Percentiles rank a stretch among this genome's conserved stretches.
phyloP scores from a whole-genome alignment of 257 asterid genomes.

The Salvia miltiorrhiza region DNA sequence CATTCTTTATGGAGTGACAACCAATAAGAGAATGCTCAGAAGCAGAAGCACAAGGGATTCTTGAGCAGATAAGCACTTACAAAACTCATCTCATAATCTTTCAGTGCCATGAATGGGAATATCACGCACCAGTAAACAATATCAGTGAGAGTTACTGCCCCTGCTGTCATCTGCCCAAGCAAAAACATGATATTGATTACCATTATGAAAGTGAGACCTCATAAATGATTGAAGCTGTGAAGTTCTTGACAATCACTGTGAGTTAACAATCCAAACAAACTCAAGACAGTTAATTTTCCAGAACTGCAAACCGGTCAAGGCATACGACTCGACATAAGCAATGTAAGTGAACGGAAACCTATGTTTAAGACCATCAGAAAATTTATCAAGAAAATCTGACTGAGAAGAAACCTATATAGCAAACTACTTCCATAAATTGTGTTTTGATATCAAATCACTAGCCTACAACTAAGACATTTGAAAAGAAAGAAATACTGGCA shows the following conservation, averaged over 20 bases:
- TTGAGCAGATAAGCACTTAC: slow-evolving; percentile 55
- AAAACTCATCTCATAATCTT: slow-evolving; percentile 64
- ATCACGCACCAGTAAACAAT: slow-evolving; percentile 72
- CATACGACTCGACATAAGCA: background rate
- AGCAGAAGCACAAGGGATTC: slow-evolving; percentile 11
- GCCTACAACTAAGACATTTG: background rate
- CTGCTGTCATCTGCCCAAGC: slow-evolving; percentile 74
- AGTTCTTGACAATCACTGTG: background rate
- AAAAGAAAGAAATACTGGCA: background rate
- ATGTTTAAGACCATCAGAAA: background rate
- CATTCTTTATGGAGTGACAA: background rate
- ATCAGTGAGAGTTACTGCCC: slow-evolving; percentile 87
- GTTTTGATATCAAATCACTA: background rate
- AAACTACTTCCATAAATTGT: background rate
- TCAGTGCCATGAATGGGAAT: slow-evolving; percentile 71
- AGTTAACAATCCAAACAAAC: background rate
- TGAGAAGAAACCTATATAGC: background rate
- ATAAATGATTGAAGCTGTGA: background rate
- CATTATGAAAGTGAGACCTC: slow-evolving; percentile 5
- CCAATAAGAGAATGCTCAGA: background rate
- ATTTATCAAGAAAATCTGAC: slow-evolving; percentile 2
- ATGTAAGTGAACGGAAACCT: background rate
- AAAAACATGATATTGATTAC: slow-evolving; percentile 28
- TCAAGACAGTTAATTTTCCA: background rate
- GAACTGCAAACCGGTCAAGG: background rate